Evolutionary conservation across 805 yeast genomes (phyloP).

Genomic region (Hemisphaericaspora nanyangensis): DNA sequence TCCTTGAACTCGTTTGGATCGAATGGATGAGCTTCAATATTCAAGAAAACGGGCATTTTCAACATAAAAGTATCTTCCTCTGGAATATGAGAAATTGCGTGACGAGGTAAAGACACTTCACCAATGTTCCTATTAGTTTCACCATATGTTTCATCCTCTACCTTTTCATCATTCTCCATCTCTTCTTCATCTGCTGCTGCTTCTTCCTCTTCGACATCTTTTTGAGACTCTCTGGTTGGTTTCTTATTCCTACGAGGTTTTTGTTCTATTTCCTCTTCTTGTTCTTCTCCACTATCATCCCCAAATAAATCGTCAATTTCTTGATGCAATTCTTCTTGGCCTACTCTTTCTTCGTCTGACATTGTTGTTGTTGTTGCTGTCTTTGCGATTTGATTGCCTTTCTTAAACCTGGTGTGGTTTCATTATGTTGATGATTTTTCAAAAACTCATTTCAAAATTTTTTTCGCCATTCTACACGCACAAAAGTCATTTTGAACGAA

Average conservation of each 20-base stretch:
- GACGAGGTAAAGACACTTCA: slow-evolving; percentile 45
- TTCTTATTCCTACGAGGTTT: background rate
- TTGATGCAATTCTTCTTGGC: slow-evolving; percentile 13
- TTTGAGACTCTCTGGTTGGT: slow-evolving; percentile 13
- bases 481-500: no score
- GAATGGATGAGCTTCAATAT: slow-evolving; percentile 82
- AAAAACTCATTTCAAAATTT: no score
- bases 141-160: slow-evolving; percentile 26
- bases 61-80: slow-evolving; percentile 43
- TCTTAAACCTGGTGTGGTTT: no score
- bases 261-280: slow-evolving; percentile 16
- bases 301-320: slow-evolving; percentile 38
- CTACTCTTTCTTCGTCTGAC: slow-evolving; percentile 21
- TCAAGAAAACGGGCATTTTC: slow-evolving; percentile 78
- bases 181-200: slow-evolving; percentile 13
- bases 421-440: no score
- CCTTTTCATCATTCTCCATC: slow-evolving; percentile 13
- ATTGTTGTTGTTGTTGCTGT: slow-evolving; percentile 9
- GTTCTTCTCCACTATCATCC: no score
- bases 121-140: slow-evolving; percentile 31
- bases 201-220: slow-evolving; percentile 9
- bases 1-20: slow-evolving; percentile 67
- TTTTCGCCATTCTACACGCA: no score
- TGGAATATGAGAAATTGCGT: slow-evolving; percentile 36
- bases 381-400: no score